Base-by-base conservation (phyloP, 1,139 yeast genomes). In the Hansenula anomala region DNA sequence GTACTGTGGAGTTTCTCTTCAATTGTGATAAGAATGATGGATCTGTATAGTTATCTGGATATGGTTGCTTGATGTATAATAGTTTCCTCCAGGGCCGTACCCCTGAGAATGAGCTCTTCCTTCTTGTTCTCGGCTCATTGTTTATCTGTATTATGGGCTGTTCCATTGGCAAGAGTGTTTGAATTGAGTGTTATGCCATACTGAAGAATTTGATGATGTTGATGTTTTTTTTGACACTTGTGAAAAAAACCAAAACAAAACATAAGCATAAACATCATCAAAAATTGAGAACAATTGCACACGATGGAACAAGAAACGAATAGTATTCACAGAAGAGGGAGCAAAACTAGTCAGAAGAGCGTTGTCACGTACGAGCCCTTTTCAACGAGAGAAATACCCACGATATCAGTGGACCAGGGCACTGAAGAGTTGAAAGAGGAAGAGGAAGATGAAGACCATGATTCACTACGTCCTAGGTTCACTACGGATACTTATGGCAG, bases 41-140 rank as follows among this genome's bases (percentile, higher is more conserved):
- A 55, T 89, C 95, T 2, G 95, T 92, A 62, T 87, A 87, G 60
- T 89, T 92, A 59, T 92, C 98, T 0, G 96, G 95, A 55, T 80
- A 90, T 13, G 86, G 86, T 56, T 90, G 97, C 44, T 75, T 73
- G 33, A 85, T 73, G 81, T 96, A 92, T n/a, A 92, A 71, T 33
- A 89, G 73, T 55, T 94, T 86, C 51, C 83, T 73, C 97, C 97
- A 90, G 14, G 71, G 66, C 39, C 24, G 34, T 7, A 30, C 37
- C 11, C 40, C 32, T 36, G 30, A 44, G 33, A 36, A 40, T 39
- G 32, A 44, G 39, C 6, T 30, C 22, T 27, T 20, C 12, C 34
- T n/a, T n/a, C n/a, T n/a, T n/a, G n/a, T n/a, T n/a, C n/a, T n/a
- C n/a, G n/a, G n/a, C n/a, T n/a, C n/a, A n/a, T n/a, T n/a, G n/a